A percentile compares a stretch with the other conserved stretches of the same genome.
Conservation (phyloP, 2,329 filamentous ascomycete genomes). For the Exophiala viscosa region DNA sequence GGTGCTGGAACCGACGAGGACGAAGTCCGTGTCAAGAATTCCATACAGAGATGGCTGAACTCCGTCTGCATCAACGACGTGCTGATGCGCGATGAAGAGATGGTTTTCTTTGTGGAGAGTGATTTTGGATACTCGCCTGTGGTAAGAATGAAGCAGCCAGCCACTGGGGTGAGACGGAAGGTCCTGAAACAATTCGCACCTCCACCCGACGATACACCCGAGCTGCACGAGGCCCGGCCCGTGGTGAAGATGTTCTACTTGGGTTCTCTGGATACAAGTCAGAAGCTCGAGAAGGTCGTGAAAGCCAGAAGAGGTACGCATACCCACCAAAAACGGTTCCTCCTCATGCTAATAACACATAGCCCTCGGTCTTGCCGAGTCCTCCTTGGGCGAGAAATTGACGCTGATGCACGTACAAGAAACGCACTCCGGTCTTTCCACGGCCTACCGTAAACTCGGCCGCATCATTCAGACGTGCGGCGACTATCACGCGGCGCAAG, state of each 20-base stretch:
- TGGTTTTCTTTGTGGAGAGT: slow-evolving; percentile 97
- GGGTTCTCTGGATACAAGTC: slow-evolving; percentile 91
- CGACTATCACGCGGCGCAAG: slow-evolving; percentile 93
- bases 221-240: slow-evolving; percentile 83
- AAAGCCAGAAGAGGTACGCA: slow-evolving; percentile 79
- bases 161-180: slow-evolving; percentile 90
- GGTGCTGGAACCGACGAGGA: slow-evolving; percentile 96
- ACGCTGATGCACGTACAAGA: slow-evolving; percentile 85
- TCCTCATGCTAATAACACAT: slow-evolving; percentile 13
- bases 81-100: slow-evolving; percentile 91
- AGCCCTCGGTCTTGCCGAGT: slow-evolving; percentile 89
- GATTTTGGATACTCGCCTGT: slow-evolving; percentile 98
- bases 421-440: slow-evolving; percentile 78
- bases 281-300: slow-evolving; percentile 92
- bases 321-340: background rate
- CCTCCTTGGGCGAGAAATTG: slow-evolving; percentile 88
- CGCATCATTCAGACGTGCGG: slow-evolving; percentile 90
- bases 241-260: slow-evolving; percentile 94
- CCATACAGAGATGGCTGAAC: slow-evolving; percentile 93
- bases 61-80: slow-evolving; percentile 88
- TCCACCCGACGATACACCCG: slow-evolving; percentile 92
- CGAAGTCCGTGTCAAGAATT: slow-evolving; percentile 79
- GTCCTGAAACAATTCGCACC: slow-evolving; percentile 98
- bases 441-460: slow-evolving; percentile 91
- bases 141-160: slow-evolving; percentile 91